Conservation (phyloP, 352 stramenopile species). For the Phytophthora fragariaefolia region DNA sequence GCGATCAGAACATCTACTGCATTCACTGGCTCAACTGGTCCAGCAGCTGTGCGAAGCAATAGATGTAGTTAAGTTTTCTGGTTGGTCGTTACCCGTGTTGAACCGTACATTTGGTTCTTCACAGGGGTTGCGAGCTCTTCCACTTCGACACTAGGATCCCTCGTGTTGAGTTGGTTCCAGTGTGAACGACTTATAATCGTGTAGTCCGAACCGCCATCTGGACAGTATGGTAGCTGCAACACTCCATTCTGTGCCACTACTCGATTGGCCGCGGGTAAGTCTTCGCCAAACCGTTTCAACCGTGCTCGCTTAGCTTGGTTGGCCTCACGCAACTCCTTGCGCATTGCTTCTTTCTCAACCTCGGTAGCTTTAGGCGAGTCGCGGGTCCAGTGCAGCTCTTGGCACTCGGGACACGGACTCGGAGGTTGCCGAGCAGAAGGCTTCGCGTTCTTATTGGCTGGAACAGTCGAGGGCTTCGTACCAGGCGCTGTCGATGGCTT, state of each 20-base stretch:
- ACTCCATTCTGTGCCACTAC: neutral
- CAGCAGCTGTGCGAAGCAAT: conserved; percentile 17
- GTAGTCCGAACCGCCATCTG: neutral
- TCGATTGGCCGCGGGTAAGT: too few species aligned
- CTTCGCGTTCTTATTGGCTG: too few species aligned
- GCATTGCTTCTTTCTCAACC: too few species aligned
- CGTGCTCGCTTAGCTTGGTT: neutral
- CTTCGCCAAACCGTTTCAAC: neutral
- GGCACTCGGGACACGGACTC: too few species aligned
- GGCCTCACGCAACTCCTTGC: too few species aligned
- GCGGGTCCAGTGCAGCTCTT: too few species aligned
- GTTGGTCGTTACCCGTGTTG: neutral
- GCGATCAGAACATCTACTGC: conserved; percentile 4
- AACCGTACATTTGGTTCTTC: conserved; percentile 2
- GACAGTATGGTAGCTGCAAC: neutral
- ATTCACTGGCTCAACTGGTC: conserved; percentile 4
- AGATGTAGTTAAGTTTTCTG: conserved; percentile 1
- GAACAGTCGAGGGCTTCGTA: too few species aligned
- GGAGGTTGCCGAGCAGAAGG: too few species aligned
- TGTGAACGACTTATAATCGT: conserved; percentile 1
- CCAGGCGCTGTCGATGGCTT: too few species aligned
- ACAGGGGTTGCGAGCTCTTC: neutral
- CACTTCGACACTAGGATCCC: neutral
- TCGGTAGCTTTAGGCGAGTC: too few species aligned
- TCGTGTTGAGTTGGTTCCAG: neutral